phyloP scores from a whole-genome alignment of 2,329 filamentous ascomycete genomes.

The Scolecobasidium constrictum region DNA sequence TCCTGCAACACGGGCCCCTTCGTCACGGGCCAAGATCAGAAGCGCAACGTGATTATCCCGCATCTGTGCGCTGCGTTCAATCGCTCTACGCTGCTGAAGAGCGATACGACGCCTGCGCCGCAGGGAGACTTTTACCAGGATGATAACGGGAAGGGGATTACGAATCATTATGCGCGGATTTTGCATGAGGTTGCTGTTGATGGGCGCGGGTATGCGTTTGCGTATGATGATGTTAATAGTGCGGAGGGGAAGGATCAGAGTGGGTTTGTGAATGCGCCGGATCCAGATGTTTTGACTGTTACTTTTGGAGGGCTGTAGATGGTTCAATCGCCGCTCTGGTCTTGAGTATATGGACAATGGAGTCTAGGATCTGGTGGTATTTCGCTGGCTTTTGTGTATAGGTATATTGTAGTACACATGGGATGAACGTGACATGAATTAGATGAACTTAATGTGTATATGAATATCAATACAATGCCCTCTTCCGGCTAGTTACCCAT shows the following conservation, averaged over 20 bases:
- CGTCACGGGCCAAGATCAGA: conserved; percentile 28
- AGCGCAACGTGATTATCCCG: conserved; percentile 52
- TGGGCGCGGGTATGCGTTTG: conserved; percentile 52
- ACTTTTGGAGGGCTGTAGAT: conserved; percentile 26
- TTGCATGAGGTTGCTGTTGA: conserved; percentile 51
- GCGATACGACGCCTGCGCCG: conserved; percentile 25
- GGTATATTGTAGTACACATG: too few relatives aligned
- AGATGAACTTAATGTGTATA: too few relatives aligned
- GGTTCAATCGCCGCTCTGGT: too few relatives aligned
- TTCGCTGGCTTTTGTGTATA: too few relatives aligned
- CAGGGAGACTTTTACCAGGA: conserved; percentile 24
- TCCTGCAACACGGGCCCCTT: conserved; percentile 56
- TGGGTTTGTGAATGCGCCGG: conserved; percentile 38
- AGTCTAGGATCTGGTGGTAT: too few relatives aligned
- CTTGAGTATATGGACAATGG: too few relatives aligned
- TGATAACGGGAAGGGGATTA: conserved; percentile 19
- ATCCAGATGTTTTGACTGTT: conserved; percentile 35
- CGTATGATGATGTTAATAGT: conserved; percentile 58
- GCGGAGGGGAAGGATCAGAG: conserved; percentile 44
- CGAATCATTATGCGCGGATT: conserved; percentile 49
- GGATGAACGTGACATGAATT: too few relatives aligned
- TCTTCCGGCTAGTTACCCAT: too few relatives aligned
- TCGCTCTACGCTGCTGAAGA: conserved; percentile 53
- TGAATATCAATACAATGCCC: too few relatives aligned
- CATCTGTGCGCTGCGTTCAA: conserved; percentile 69